These are phyloP conservation scores for Aspergillus ochraceoroseus DNA, from an alignment of 2,329 filamentous ascomycete genomes.

Conservation along the genomic window DNA sequence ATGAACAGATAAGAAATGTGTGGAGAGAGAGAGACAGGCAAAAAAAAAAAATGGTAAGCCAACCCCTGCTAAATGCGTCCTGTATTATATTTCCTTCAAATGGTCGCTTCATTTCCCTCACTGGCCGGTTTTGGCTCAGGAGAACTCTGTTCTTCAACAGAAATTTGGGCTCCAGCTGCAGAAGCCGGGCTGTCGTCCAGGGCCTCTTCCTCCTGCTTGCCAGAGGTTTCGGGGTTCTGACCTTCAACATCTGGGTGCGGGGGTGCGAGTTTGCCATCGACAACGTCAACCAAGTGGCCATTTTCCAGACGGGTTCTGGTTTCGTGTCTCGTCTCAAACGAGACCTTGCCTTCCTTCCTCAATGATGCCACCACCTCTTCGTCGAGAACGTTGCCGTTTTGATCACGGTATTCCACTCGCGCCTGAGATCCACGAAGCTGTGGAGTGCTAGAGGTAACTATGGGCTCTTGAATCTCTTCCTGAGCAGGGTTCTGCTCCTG, in stretches of 20 bases:
- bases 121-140: conserved; percentile 45
- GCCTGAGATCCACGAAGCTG: conserved; percentile 60
- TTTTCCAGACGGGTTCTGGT: conserved; percentile 76
- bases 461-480: conserved; percentile 24
- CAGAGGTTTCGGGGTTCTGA: conserved; percentile 53
- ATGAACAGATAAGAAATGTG: conserved; percentile 11
- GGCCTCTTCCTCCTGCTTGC: conserved; percentile 36
- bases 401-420: conserved; percentile 88
- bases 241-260: conserved; percentile 56
- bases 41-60: conserved; percentile 5
- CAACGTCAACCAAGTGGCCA: conserved; percentile 66
- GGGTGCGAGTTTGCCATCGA: conserved; percentile 44
- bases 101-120: conserved; percentile 46
- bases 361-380: conserved; percentile 77
- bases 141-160: conserved; percentile 33
- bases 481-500: conserved; percentile 20
- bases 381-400: conserved; percentile 82
- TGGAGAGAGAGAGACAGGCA: conserved; percentile 15
- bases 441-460: conserved; percentile 33
- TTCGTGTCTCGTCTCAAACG: conserved; percentile 93
- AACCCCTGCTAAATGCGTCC: conserved; percentile 21
- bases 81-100: conserved; percentile 18
- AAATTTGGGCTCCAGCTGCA: conserved; percentile 37
- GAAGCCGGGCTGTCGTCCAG: conserved; percentile 40
- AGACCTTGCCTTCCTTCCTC: conserved; percentile 71